Evolutionary conservation across 352 stramenopile genomes (phyloP).

Genomic region (Phytophthora rubi): DNA sequence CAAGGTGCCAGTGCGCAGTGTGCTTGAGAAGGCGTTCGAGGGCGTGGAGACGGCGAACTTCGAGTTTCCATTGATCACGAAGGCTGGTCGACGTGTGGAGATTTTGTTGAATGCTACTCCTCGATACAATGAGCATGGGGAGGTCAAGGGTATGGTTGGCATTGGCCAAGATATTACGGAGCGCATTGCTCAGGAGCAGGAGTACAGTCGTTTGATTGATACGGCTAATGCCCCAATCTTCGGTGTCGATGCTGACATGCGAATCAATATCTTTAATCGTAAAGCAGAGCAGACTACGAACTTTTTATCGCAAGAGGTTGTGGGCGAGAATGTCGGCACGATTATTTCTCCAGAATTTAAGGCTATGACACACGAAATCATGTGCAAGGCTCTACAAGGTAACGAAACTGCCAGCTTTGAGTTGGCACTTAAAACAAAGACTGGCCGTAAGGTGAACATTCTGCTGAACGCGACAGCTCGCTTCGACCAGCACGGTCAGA

Average conservation of each 20-base stretch:
- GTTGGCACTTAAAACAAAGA: constrained; percentile 61
- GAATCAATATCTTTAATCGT: constrained; percentile 71
- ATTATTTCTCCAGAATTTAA: constrained; percentile 19
- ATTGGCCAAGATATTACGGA: not conserved
- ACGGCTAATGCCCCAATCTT: too few relatives aligned
- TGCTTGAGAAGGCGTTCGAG: constrained; percentile 6
- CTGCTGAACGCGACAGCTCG: constrained; percentile 57
- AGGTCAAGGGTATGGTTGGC: not conserved
- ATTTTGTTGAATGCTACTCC: constrained; percentile 42
- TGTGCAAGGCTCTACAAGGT: constrained; percentile 49
- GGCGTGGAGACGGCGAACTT: constrained; percentile 6
- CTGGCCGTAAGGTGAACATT: constrained; percentile 44
- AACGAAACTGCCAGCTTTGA: constrained; percentile 62
- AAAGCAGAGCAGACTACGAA: constrained; percentile 46
- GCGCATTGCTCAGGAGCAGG: not conserved
- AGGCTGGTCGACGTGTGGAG: constrained; percentile 37
- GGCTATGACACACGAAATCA: constrained; percentile 11
- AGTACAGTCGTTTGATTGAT: constrained; percentile 11
- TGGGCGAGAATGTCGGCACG: constrained; percentile 13
- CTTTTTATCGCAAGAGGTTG: constrained; percentile 44
- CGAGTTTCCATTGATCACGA: constrained; percentile 26
- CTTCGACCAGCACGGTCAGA: constrained; percentile 50
- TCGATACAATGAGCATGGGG: constrained; percentile 3
- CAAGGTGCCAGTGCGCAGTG: constrained; percentile 35
- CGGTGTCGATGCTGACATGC: constrained; percentile 53